These are phyloP conservation scores for Penicillium pancosmium DNA, from an alignment of 495 filamentous ascomycete species.

Conservation along the genomic window DNA sequence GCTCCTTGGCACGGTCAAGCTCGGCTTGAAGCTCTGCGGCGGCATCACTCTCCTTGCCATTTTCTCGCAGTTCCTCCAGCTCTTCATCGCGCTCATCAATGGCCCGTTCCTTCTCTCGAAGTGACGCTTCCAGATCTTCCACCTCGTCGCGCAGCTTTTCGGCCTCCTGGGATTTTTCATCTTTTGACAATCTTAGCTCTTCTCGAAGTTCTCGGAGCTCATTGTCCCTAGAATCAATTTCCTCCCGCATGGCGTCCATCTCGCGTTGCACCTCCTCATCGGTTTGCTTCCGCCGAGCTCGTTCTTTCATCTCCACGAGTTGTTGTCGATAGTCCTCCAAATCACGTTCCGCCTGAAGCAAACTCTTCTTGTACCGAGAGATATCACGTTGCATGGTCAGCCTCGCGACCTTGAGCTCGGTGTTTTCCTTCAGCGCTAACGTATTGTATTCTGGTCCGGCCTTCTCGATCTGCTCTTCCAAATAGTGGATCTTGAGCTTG, in stretches of 20 bases:
- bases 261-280: conserved; percentile 66
- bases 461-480: conserved; percentile 84
- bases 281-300: conserved; percentile 71
- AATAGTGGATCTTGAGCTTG: conserved; percentile 95
- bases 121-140: conserved; percentile 65
- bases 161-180: conserved; percentile 53
- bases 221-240: conserved; percentile 58
- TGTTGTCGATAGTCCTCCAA: conserved; percentile 77
- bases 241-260: conserved; percentile 60
- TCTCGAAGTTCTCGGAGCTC: conserved; percentile 52
- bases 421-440: conserved; percentile 87
- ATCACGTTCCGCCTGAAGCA: conserved; percentile 77
- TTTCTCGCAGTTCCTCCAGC: conserved; percentile 59
- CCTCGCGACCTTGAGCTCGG: conserved; percentile 89
- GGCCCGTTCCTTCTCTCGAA: conserved; percentile 66
- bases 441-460: conserved; percentile 86
- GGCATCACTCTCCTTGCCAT: conserved; percentile 53
- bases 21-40: conserved; percentile 55
- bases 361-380: conserved; percentile 75
- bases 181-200: conserved; percentile 46
- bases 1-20: conserved; percentile 57
- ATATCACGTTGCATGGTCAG: conserved; percentile 87
- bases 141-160: conserved; percentile 69
- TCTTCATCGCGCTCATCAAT: conserved; percentile 69
- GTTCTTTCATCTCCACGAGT: conserved; percentile 76